Percentiles rank a stretch among this genome's conserved stretches.
phyloP scores from a whole-genome alignment of 2,329 filamentous ascomycete genomes.

The Catunica adiposa region DNA sequence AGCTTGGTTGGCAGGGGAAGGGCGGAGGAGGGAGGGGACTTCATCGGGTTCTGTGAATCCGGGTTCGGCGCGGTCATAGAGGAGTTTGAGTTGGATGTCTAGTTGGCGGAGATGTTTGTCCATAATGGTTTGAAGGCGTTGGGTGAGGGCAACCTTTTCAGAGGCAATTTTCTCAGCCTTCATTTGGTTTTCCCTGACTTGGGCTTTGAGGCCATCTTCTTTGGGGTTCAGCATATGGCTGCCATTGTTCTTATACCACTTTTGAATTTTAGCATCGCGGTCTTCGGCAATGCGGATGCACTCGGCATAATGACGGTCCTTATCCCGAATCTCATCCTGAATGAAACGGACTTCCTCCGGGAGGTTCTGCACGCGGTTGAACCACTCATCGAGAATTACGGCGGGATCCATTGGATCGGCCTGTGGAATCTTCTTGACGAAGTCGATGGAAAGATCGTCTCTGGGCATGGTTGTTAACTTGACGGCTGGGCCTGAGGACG shows the following conservation, averaged over 20 bases:
- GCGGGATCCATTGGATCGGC: constrained; percentile 46
- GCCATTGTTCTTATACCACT: constrained; percentile 63
- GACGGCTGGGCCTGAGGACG: background rate
- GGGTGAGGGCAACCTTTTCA: constrained; percentile 55
- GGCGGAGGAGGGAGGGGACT: constrained; percentile 44
- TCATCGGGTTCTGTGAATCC: constrained; percentile 46
- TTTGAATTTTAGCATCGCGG: constrained; percentile 60
- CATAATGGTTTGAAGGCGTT: constrained; percentile 43
- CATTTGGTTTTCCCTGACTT: constrained; percentile 51
- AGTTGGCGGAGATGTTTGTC: constrained; percentile 47
- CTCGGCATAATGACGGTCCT: constrained; percentile 56
- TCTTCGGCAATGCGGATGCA: constrained; percentile 53
- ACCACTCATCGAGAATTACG: constrained; percentile 63
- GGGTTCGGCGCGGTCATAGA: constrained; percentile 44
- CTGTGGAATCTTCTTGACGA: constrained; percentile 48
- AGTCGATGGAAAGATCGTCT: constrained; percentile 57
- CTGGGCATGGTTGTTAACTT: constrained; percentile 52
- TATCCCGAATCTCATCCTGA: constrained; percentile 68
- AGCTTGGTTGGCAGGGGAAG: constrained; percentile 36
- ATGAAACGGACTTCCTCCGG: constrained; percentile 71
- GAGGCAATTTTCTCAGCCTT: constrained; percentile 53
- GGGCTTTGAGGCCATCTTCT: constrained; percentile 50
- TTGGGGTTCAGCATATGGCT: constrained; percentile 59
- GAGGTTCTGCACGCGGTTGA: constrained; percentile 58
- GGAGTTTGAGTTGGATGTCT: constrained; percentile 44